Base-by-base conservation (phyloP, 306 rosid genomes). In the Geum urbanum region DNA sequence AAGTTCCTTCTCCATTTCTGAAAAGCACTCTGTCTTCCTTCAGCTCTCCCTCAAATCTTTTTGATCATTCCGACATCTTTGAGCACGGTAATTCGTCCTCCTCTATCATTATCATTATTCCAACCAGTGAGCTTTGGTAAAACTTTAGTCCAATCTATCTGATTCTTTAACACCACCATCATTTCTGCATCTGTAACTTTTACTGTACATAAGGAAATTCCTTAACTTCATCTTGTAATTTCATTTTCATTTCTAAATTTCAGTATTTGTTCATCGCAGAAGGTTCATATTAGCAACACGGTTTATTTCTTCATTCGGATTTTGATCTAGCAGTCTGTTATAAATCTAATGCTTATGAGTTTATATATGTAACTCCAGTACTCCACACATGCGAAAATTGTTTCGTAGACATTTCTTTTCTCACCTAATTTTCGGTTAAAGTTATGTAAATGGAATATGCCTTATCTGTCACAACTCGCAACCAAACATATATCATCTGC, bases 31-130 rank as follows among this genome's bases (percentile, higher is more conserved):
- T 61, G 47, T 24, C 66, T 15, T 40, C 66, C 66, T 62, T 41
- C 49, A 62, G 49, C 12, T 62, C 67, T n/a, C 49, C 67, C 49
- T 40, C 9, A 8, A 32, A 5, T 37, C 13, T 59, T 63, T 63
- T 63, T 63, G 6, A 44, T 63, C 68, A 63, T 43, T 44, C 68
- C 52, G 49, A 44, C 68, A 63, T 63, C 68, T 63, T 63, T 63
- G 68, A 41, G 40, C 52, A 63, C 37, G 37, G 52, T 63, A 63
- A 63, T 63, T 63, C 52, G n/a, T 51, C 81, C 74, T 43, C 80
- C 60, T 75, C 76, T 66, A 81, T 67, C 85, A 83, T 85, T 87
- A 82, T 59, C 81, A 91, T 86, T 86, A 84, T 74, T 74, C 68
- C 74, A 13, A 27, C 77, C 80, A 69, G 73, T 19, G 4, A 68